Evolutionary conservation across 1,284 basidiomycete genomes (phyloP), one percentile per base, ranked within the genome.

Genomic region (Leccinum proliferum): DNA sequence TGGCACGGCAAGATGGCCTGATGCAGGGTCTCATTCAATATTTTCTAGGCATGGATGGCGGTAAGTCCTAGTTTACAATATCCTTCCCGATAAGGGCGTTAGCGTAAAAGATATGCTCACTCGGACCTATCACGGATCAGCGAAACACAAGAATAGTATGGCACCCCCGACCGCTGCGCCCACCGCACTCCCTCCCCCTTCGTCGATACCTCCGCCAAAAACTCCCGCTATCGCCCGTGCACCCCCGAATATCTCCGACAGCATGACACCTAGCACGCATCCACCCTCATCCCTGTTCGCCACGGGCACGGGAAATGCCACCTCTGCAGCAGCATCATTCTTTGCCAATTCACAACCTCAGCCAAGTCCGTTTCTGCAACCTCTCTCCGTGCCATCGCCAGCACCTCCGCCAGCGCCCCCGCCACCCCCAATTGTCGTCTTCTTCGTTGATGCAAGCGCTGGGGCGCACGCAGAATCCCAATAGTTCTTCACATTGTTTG

Each of bases 11-110:
- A 78, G 92, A 95, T 67, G 85, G 85, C 59, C 75, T 94, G 64
- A 90, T 94, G 85, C 90, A 93, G 76, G 86, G 85, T 67, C 75
- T 94, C 65, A 88, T 94, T 67, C 86, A 89, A 67, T 92, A 92
- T 74, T 89, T 92, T 73, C 79, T 93, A 70, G 86, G 88, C 68
- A 79, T 84, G 69, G 88, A 90, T 75, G 85, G 82, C 68, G 79
- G 83, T 82, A 70, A 76, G 81, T 78, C 32, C 59, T 39, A 37
- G 25, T 12, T 56, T 59, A 57, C 18, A 11, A 59, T 53, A 56
- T 58, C 14, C 21, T 43, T 11, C 8, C 35, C 12, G 14, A 3
- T 9, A 48, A 48, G 46, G 43, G 43, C 10, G 43, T 46, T 15
- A 2, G 4, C 32, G 37, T 37, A 12, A 37, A 12, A 15, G 39